Conservation (phyloP, 768 basidiomycete species). For the Tulasnella calospora region DNA sequence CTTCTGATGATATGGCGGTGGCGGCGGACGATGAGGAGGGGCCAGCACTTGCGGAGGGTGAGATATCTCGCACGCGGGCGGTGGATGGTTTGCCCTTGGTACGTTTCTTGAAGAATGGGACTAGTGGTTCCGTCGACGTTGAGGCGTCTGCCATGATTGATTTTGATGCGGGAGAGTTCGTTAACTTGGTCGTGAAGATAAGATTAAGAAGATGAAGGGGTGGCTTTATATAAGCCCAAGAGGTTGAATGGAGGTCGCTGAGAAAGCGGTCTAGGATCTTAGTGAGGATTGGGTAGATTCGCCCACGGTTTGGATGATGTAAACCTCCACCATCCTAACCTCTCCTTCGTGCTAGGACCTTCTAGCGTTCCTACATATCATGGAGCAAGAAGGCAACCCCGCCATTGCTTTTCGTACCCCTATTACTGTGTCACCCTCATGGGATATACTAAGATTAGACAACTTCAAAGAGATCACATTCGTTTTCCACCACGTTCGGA, state of each 20-base stretch:
- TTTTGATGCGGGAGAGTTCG: not conserved
- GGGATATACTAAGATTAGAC: too few species aligned
- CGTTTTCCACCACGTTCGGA: too few species aligned
- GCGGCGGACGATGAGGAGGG: conserved; percentile 37
- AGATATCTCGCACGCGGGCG: conserved; percentile 66
- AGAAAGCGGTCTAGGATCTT: not conserved
- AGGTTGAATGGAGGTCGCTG: not conserved
- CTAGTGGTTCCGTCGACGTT: conserved; percentile 34
- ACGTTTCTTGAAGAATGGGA: conserved; percentile 88
- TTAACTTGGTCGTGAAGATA: not conserved
- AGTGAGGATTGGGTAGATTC: not conserved
- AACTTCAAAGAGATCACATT: too few species aligned
- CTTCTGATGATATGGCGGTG: conserved; percentile 50
- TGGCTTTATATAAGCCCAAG: not conserved
- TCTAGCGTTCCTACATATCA: not conserved
- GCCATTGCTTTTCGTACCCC: too few species aligned
- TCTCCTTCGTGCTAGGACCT: not conserved
- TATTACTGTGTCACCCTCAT: too few species aligned
- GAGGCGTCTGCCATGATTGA: conserved; percentile 20
- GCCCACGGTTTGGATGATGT: not conserved
- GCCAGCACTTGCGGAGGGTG: conserved; percentile 44
- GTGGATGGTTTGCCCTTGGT: conserved; percentile 60
- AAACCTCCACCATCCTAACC: not conserved
- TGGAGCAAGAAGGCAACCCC: not conserved
- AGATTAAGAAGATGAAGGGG: not conserved